Evolutionary conservation across 1,284 basidiomycete species (phyloP).

Genomic region (Ceratobasidium sp.): DNA sequence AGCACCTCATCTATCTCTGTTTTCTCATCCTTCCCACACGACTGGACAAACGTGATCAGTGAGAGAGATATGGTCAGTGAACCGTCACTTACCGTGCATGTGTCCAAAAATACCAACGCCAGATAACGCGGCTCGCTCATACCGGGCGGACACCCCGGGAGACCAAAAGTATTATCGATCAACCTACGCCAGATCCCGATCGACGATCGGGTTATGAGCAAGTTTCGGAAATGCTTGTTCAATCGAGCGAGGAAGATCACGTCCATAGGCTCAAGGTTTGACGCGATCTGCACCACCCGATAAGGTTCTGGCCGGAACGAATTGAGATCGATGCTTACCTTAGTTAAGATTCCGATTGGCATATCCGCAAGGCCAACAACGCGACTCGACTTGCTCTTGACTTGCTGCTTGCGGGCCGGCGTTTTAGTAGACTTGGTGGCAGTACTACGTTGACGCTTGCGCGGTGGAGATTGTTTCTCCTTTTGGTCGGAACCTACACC

Average conservation of each 20-base stretch:
- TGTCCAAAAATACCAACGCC: constrained; percentile 22
- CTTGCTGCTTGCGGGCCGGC: constrained; percentile 10
- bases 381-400: constrained; percentile 34
- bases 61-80: neutral
- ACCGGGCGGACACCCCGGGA: constrained; percentile 19
- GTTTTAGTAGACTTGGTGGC: neutral
- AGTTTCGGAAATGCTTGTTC: constrained; percentile 24
- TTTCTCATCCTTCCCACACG: neutral
- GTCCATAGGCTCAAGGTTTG: constrained; percentile 53
- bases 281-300: constrained; percentile 51
- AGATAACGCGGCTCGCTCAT: constrained; percentile 22
- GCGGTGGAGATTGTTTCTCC: neutral
- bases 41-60: neutral
- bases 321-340: constrained; percentile 50
- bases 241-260: constrained; percentile 50
- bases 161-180: constrained; percentile 1
- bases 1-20: constrained; percentile 3
- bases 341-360: constrained; percentile 55
- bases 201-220: constrained; percentile 32
- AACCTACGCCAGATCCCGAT: constrained; percentile 20
- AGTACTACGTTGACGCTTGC: constrained; percentile 16
- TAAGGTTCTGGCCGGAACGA: neutral
- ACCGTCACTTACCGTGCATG: constrained; percentile 25
- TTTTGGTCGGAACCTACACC: too few species aligned
- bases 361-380: constrained; percentile 53